phyloP scores from a whole-genome alignment of 2,329 filamentous ascomycete species.

The Cladobotryum protrusum region DNA sequence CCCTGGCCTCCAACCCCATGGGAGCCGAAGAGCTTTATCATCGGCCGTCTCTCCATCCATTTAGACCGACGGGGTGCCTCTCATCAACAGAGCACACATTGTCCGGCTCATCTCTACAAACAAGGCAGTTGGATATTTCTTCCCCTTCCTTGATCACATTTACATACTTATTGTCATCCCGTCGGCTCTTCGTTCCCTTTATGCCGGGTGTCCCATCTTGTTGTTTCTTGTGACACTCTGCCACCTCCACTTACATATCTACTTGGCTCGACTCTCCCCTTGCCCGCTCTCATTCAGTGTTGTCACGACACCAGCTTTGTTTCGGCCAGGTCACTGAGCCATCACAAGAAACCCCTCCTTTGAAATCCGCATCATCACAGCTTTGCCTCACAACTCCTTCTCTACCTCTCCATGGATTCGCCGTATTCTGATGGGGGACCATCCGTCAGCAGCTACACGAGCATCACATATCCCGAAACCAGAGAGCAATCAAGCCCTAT shows the following conservation, averaged over 20 bases:
- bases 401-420: conserved; percentile 20
- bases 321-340: conserved; percentile 2
- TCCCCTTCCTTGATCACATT: neutral
- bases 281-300: conserved; percentile 2
- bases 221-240: conserved; percentile 13
- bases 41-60: neutral
- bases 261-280: conserved; percentile 7
- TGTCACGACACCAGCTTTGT: conserved; percentile 8
- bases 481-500: conserved; percentile 23
- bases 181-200: neutral
- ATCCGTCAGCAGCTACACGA: conserved; percentile 27
- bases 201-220: conserved; percentile 13
- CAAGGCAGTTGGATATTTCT: neutral
- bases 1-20: conserved; percentile 4
- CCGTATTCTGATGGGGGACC: conserved; percentile 22
- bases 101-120: neutral
- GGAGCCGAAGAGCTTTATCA: conserved; percentile 4
- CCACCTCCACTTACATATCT: conserved; percentile 13
- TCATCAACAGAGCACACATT: neutral
- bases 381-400: neutral
- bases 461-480: conserved; percentile 18
- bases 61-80: neutral
- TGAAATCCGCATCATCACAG: neutral
- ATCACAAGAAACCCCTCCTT: neutral
- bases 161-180: conserved; percentile 3